phyloP scores from a whole-genome alignment of 305 asterid species.

The Solanum chacoense region DNA sequence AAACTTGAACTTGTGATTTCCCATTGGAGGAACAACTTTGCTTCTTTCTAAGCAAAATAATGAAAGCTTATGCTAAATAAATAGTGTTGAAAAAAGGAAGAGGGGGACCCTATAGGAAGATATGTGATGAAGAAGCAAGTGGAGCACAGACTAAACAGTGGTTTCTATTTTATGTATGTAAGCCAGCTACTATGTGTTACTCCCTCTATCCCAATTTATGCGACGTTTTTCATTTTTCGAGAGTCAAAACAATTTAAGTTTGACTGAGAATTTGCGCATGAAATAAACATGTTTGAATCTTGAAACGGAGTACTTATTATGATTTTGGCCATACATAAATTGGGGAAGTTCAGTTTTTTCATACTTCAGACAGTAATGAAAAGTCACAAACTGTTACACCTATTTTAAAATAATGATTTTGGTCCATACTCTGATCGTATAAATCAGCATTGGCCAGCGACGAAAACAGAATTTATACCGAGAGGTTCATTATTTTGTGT shows the following conservation, averaged over 20 bases:
- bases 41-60: not conserved
- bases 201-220: not conserved
- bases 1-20: slow-evolving; percentile 10
- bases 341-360: not conserved
- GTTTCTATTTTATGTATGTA: not conserved
- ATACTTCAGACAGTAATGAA: not conserved
- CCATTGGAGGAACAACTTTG: not conserved
- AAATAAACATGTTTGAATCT: not conserved
- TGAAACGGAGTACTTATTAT: not conserved
- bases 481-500: not conserved
- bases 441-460: not conserved
- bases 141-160: not conserved
- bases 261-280: too few relatives aligned
- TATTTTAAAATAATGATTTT: not conserved
- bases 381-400: not conserved
- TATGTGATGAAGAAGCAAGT: not conserved
- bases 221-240: too few relatives aligned
- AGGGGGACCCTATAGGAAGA: not conserved
- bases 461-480: not conserved
- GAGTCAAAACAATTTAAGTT: too few relatives aligned
- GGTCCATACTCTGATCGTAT: not conserved
- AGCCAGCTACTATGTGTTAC: not conserved
- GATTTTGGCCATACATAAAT: not conserved
- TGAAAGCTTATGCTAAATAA: not conserved
- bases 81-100: not conserved